Conservation (phyloP, 2,329 filamentous ascomycete genomes). For the Penicillium expansum region DNA sequence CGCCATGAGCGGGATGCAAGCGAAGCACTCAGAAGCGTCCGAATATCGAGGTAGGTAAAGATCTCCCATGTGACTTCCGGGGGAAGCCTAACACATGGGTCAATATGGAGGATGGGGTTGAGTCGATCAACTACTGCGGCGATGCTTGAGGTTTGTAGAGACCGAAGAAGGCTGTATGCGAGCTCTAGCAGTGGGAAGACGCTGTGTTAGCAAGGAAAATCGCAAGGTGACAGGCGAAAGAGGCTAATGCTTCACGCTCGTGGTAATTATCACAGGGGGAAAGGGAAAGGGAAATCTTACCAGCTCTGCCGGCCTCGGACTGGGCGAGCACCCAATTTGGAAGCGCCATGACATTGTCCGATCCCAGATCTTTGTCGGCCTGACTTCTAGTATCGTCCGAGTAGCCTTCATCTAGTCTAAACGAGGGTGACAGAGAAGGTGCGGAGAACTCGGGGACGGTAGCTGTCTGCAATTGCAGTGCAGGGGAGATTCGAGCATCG, state of each 20-base stretch:
- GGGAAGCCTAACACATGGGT: conserved; percentile 82
- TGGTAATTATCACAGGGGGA: neutral
- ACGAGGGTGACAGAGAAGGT: conserved; percentile 39
- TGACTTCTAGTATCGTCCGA: conserved; percentile 67
- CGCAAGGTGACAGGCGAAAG: neutral
- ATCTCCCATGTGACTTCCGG: conserved; percentile 89
- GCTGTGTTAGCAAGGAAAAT: conserved; percentile 17
- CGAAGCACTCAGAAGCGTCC: conserved; percentile 75
- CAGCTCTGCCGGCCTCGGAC: conserved; percentile 55
- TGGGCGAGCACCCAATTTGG: conserved; percentile 56
- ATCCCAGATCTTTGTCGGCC: conserved; percentile 38
- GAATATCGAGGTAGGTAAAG: conserved; percentile 77
- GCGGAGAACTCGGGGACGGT: conserved; percentile 30
- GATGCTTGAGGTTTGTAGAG: conserved; percentile 75
- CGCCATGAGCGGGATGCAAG: conserved; percentile 80
- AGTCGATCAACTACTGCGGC: conserved; percentile 76
- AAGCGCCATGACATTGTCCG: conserved; percentile 45
- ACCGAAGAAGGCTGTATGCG: conserved; percentile 72
- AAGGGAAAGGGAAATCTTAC: conserved; percentile 37
- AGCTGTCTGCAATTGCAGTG: conserved; percentile 25
- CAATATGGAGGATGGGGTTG: conserved; percentile 82
- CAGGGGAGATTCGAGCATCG: conserved; percentile 23
- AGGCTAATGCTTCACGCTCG: neutral
- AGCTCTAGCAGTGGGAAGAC: conserved; percentile 59
- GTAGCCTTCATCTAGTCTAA: conserved; percentile 79